phyloP scores from a whole-genome alignment of 371 early-diverging fungal species.

The Sporodiniella umbellata region DNA sequence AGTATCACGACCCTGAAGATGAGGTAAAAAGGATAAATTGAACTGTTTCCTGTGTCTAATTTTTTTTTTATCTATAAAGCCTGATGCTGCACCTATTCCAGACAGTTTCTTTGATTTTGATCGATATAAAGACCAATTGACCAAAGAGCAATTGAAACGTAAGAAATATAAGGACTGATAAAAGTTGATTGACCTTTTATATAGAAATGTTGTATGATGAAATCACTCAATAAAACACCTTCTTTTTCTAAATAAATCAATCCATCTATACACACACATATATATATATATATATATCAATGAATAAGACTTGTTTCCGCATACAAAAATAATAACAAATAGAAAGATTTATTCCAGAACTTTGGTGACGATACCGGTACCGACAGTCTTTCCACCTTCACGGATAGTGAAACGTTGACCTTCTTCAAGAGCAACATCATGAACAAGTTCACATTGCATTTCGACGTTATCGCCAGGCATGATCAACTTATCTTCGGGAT shows the following conservation, averaged over 20 bases:
- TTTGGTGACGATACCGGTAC: slow-evolving; percentile 75
- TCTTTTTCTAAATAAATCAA: neutral
- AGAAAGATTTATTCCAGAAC: slow-evolving; percentile 29
- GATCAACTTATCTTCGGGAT: slow-evolving; percentile 90
- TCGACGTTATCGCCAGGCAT: slow-evolving; percentile 98
- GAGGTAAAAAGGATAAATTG: slow-evolving; percentile 31
- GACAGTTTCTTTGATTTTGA: slow-evolving; percentile 87
- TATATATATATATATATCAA: too few species aligned
- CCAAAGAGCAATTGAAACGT: slow-evolving; percentile 81
- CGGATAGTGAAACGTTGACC: slow-evolving; percentile 96
- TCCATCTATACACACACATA: too few species aligned
- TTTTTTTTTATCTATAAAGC: slow-evolving; percentile 31
- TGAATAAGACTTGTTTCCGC: too few species aligned
- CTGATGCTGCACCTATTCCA: slow-evolving; percentile 73
- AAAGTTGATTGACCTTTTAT: too few species aligned
- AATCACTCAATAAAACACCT: slow-evolving; percentile 29
- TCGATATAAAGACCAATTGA: slow-evolving; percentile 81
- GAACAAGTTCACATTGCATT: slow-evolving; percentile 77
- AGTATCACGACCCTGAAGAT: slow-evolving; percentile 84
- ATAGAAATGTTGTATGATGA: slow-evolving; percentile 46
- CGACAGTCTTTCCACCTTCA: slow-evolving; percentile 97
- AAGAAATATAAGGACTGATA: too few species aligned
- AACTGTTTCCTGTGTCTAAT: too few species aligned
- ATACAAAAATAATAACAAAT: neutral
- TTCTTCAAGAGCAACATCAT: slow-evolving; percentile 86